Conservation (phyloP, 2,329 filamentous ascomycete genomes). For the Stagonosporopsis cucurbitacearum region DNA sequence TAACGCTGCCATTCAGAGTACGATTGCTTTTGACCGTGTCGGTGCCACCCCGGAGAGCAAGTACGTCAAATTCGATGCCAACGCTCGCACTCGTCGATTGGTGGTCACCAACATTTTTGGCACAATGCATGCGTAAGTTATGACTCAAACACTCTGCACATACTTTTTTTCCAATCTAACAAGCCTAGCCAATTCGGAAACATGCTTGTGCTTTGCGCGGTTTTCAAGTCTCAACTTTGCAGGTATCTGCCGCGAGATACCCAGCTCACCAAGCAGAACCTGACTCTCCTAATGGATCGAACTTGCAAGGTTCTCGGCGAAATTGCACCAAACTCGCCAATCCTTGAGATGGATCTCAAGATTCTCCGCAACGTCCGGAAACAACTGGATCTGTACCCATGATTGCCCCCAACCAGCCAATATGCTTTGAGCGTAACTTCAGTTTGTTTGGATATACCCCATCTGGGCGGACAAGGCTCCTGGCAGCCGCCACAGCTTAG, state of each 20-base stretch:
- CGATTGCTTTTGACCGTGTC: constrained; percentile 77
- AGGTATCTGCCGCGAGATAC: constrained; percentile 39
- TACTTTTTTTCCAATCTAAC: constrained; percentile 12
- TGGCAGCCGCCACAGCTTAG: constrained; percentile 9
- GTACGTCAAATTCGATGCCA: constrained; percentile 58
- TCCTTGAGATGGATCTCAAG: constrained; percentile 73
- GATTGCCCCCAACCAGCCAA: constrained; percentile 1
- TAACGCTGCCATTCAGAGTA: constrained; percentile 79
- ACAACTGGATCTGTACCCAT: constrained; percentile 25
- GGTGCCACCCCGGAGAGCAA: constrained; percentile 31
- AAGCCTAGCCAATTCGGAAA: constrained; percentile 88
- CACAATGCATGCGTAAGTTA: constrained; percentile 33
- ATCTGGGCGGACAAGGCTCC: constrained; percentile 6
- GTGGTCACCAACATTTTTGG: constrained; percentile 91
- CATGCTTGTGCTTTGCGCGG: constrained; percentile 85
- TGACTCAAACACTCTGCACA: neutral
- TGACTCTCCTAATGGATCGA: constrained; percentile 37
- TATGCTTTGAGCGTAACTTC: constrained; percentile 2
- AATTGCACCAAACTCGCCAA: constrained; percentile 75
- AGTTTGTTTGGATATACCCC: constrained; percentile 20
- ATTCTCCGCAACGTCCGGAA: constrained; percentile 65
- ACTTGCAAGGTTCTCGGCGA: constrained; percentile 79
- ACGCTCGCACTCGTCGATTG: constrained; percentile 64
- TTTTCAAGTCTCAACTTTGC: constrained; percentile 65
- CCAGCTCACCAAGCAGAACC: constrained; percentile 34